Conservation (phyloP, 2,329 filamentous ascomycete species). For the Nannizziopsis barbatae region DNA sequence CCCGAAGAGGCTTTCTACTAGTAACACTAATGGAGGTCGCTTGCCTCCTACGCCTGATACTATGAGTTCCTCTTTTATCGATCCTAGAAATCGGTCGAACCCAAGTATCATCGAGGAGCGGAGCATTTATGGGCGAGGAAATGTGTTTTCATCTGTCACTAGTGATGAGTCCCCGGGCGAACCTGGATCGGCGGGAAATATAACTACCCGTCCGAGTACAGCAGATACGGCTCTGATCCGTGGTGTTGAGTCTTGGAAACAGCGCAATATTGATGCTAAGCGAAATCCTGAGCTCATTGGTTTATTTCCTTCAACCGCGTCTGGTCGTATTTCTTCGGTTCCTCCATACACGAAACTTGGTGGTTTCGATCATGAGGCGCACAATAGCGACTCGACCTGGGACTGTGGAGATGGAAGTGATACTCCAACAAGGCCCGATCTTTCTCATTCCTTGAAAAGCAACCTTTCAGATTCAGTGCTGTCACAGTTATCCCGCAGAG, state of each 20-base stretch:
- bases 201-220: conserved; percentile 25
- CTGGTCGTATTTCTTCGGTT: conserved; percentile 13
- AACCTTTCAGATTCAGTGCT: background rate
- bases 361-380: background rate
- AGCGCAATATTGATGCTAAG: conserved; percentile 18
- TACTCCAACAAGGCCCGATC: background rate
- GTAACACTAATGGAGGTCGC: conserved; percentile 18
- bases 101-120: conserved; percentile 26
- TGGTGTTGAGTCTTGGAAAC: conserved; percentile 25
- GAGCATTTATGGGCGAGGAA: conserved; percentile 18
- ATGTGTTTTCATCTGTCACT: conserved; percentile 14
- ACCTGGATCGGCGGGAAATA: conserved; percentile 27
- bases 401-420: background rate
- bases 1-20: background rate
- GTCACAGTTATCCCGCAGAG: background rate
- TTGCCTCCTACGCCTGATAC: conserved; percentile 36
- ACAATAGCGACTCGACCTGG: background rate
- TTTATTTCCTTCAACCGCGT: conserved; percentile 22
- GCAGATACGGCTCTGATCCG: conserved; percentile 23
- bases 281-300: conserved; percentile 20
- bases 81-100: conserved; percentile 25
- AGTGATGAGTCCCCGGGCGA: conserved; percentile 20
- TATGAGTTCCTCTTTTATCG: conserved; percentile 32
- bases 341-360: conserved; percentile 12
- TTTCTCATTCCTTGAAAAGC: background rate